Percentiles rank a stretch among this genome's conserved stretches.
These are phyloP conservation scores for Yamadazyma aaseri DNA, from an alignment of 1,139 yeast species.

Conservation along the genomic window DNA sequence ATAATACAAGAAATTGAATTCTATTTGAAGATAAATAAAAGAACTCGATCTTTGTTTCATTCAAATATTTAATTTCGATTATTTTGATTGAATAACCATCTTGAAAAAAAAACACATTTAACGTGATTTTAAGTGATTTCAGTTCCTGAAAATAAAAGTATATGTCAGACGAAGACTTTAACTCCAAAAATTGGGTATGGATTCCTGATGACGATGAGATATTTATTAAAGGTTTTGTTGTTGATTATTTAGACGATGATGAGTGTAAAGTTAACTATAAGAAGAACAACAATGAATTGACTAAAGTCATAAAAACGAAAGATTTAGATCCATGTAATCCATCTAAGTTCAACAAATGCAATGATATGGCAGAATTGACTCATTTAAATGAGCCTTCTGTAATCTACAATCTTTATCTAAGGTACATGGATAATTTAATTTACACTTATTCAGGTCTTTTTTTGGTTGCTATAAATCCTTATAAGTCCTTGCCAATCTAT, in stretches of 20 bases:
- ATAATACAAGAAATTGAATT: too few relatives aligned
- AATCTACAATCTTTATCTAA: slow-evolving; percentile 70
- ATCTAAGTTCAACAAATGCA: slow-evolving; percentile 84
- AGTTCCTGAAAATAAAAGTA: too few relatives aligned
- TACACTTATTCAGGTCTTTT: slow-evolving; percentile 82
- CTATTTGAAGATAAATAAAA: too few relatives aligned
- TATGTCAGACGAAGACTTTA: slow-evolving; percentile 52
- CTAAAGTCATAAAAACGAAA: slow-evolving; percentile 37
- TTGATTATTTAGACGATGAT: slow-evolving; percentile 51
- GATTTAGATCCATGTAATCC: slow-evolving; percentile 77
- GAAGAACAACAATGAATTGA: slow-evolving; percentile 42
- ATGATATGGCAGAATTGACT: slow-evolving; percentile 95
- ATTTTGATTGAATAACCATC: too few relatives aligned
- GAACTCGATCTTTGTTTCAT: too few relatives aligned
- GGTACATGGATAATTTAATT: slow-evolving; percentile 78
- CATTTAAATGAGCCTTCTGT: slow-evolving; percentile 94
- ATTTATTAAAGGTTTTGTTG: slow-evolving; percentile 69
- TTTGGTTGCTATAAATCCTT: slow-evolving; percentile 94
- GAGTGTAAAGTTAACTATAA: slow-evolving; percentile 50
- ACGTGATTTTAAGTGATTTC: too few relatives aligned
- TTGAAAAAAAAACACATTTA: too few relatives aligned
- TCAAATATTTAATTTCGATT: too few relatives aligned
- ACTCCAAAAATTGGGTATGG: slow-evolving; percentile 75
- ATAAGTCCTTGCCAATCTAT: slow-evolving; percentile 74
- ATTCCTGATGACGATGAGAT: slow-evolving; percentile 65